Evolutionary conservation across 1,284 basidiomycete species (phyloP).

Genomic region (Rhodotorula sp.): DNA sequence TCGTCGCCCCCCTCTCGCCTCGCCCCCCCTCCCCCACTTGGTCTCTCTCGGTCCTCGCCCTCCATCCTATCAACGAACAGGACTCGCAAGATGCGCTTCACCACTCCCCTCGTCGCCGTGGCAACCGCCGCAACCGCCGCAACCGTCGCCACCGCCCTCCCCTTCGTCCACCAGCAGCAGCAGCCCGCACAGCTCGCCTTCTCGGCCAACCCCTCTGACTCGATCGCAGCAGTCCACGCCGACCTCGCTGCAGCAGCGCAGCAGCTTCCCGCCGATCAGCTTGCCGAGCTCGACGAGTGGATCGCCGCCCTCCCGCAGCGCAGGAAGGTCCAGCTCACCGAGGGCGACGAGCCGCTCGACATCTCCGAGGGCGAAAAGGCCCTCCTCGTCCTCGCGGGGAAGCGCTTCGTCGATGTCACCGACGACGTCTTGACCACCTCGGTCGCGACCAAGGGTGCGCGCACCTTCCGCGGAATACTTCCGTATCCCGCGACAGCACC

Average conservation of each 20-base stretch:
- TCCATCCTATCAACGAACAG: neutral
- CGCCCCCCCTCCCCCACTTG: neutral
- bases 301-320: slow-evolving; percentile 40
- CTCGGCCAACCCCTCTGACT: neutral
- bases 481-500: too few species aligned
- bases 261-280: slow-evolving; percentile 8
- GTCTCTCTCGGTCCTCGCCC: neutral
- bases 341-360: slow-evolving; percentile 27
- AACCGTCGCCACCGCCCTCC: slow-evolving; percentile 8
- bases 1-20: neutral
- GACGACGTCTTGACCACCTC: slow-evolving; percentile 19
- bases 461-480: too few species aligned
- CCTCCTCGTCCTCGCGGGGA: slow-evolving; percentile 39
- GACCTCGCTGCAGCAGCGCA: slow-evolving; percentile 5
- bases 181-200: slow-evolving; percentile 15
- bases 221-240: slow-evolving; percentile 3
- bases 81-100: slow-evolving; percentile 8
- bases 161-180: neutral
- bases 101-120: slow-evolving; percentile 1
- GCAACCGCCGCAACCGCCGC: slow-evolving; percentile 3
- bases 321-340: slow-evolving; percentile 33
- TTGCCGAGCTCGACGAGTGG: slow-evolving; percentile 31
- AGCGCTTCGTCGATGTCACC: slow-evolving; percentile 47
- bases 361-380: slow-evolving; percentile 48
- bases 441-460: slow-evolving; percentile 12